phyloP scores from a whole-genome alignment of 495 filamentous ascomycete species.

The Pyronema domesticum region DNA sequence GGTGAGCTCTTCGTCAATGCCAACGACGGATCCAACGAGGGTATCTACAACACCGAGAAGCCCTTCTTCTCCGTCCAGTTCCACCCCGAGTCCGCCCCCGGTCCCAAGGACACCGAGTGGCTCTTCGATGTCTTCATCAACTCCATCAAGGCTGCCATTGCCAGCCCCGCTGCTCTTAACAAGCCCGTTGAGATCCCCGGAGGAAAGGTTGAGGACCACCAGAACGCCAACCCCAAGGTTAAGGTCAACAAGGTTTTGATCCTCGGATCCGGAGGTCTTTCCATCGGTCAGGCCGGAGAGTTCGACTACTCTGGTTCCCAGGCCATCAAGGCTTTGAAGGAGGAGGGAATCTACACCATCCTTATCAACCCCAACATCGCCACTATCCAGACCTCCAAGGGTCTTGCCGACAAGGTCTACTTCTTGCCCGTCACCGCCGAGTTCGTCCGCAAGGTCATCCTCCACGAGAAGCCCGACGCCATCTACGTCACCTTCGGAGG shows the following conservation, averaged over 20 bases:
- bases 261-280: slow-evolving; percentile 80
- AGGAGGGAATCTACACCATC: slow-evolving; percentile 83
- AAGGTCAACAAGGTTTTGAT: slow-evolving; percentile 85
- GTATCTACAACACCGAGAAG: slow-evolving; percentile 66
- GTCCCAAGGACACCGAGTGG: slow-evolving; percentile 89
- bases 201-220: slow-evolving; percentile 58
- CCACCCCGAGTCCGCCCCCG: slow-evolving; percentile 90
- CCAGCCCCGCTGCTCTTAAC: slow-evolving; percentile 32
- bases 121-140: slow-evolving; percentile 93
- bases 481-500: slow-evolving; percentile 94
- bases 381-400: slow-evolving; percentile 95
- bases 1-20: slow-evolving; percentile 90
- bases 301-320: slow-evolving; percentile 96
- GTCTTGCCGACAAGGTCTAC: slow-evolving; percentile 92
- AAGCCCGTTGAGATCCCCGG: slow-evolving; percentile 72
- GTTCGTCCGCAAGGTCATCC: slow-evolving; percentile 92
- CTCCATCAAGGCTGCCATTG: slow-evolving; percentile 48
- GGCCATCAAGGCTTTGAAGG: slow-evolving; percentile 91
- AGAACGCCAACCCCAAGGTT: slow-evolving; percentile 54
- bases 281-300: slow-evolving; percentile 92
- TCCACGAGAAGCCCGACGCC: slow-evolving; percentile 79
- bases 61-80: slow-evolving; percentile 98
- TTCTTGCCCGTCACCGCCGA: slow-evolving; percentile 94
- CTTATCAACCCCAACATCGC: slow-evolving; percentile 98
- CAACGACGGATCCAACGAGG: slow-evolving; percentile 95